Conservation (phyloP, 768 basidiomycete species). For the Hortiboletus campestris region DNA sequence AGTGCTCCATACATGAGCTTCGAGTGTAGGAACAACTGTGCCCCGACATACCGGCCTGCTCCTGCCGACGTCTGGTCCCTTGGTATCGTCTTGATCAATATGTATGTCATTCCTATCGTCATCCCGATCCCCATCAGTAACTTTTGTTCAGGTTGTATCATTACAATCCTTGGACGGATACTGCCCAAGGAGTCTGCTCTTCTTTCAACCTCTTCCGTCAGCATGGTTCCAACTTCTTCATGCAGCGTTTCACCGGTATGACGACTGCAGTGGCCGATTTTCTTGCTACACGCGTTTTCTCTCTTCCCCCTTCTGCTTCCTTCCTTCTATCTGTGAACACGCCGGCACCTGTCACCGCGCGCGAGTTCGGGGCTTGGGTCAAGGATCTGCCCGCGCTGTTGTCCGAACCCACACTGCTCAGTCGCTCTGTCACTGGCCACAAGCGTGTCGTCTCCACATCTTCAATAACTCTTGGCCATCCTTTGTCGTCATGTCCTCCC, state of each 20-base stretch:
- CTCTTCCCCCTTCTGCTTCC: slow-evolving; percentile 59
- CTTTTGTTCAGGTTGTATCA: slow-evolving; percentile 78
- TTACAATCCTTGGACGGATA: slow-evolving; percentile 97
- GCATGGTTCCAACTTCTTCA: slow-evolving; percentile 82
- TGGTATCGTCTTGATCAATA: slow-evolving; percentile 98
- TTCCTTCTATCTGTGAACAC: slow-evolving; percentile 22
- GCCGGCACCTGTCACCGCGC: slow-evolving; percentile 55
- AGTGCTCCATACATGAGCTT: slow-evolving; percentile 99
- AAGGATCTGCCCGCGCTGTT: slow-evolving; percentile 77
- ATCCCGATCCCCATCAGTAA: neutral
- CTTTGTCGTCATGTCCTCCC: slow-evolving; percentile 59
- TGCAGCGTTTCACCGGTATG: slow-evolving; percentile 89
- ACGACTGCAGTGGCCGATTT: slow-evolving; percentile 83
- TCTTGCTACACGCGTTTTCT: slow-evolving; percentile 82
- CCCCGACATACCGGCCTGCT: slow-evolving; percentile 89
- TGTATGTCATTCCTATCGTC: slow-evolving; percentile 48
- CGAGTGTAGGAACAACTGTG: slow-evolving; percentile 97
- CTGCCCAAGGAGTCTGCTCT: slow-evolving; percentile 71
- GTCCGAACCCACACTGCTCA: slow-evolving; percentile 35
- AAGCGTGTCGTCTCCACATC: slow-evolving; percentile 57
- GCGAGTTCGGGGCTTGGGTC: slow-evolving; percentile 84
- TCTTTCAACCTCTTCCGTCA: slow-evolving; percentile 81
- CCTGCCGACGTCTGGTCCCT: slow-evolving; percentile 99
- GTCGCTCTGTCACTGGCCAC: slow-evolving; percentile 42
- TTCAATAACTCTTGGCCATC: slow-evolving; percentile 59